Percentiles rank a stretch among this genome's conserved stretches.
Evolutionary conservation across 2,329 filamentous ascomycete genomes (phyloP).

Genomic region (Fusarium virguliforme): DNA sequence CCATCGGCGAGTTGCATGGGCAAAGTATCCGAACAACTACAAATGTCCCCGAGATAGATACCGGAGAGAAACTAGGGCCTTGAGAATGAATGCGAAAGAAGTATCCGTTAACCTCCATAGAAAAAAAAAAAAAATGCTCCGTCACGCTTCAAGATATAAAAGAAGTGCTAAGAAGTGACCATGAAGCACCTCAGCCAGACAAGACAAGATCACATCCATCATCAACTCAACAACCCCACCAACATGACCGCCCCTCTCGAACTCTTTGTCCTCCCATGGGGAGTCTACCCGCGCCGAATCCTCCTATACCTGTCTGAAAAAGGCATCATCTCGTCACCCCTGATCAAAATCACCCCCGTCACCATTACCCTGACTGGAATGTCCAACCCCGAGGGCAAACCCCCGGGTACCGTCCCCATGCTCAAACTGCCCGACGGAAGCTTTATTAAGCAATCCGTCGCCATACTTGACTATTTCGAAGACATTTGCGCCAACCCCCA

Average conservation of each 20-base stretch:
- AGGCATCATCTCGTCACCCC: slow-evolving; percentile 16
- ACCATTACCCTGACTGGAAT: neutral
- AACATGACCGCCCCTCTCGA: slow-evolving; percentile 30
- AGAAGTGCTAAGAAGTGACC: neutral
- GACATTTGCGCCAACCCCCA: slow-evolving; percentile 34
- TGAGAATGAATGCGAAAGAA: neutral
- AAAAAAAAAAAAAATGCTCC: neutral
- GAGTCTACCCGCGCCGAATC: slow-evolving; percentile 34
- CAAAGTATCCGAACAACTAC: neutral
- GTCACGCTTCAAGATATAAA: neutral
- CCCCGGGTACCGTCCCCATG: slow-evolving; percentile 27
- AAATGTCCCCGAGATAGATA: neutral
- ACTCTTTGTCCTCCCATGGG: slow-evolving; percentile 37
- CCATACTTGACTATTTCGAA: slow-evolving; percentile 41
- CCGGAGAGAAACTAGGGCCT: neutral
- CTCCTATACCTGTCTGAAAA: slow-evolving; percentile 38
- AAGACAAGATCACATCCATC: neutral
- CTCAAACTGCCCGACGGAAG: slow-evolving; percentile 34
- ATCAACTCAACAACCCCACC: neutral
- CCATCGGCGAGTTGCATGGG: neutral
- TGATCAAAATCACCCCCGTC: slow-evolving; percentile 23
- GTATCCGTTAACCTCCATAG: neutral
- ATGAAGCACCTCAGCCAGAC: neutral
- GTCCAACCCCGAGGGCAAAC: slow-evolving; percentile 27
- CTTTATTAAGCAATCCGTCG: slow-evolving; percentile 42